Evolutionary conservation across 345 rosid species (phyloP).

Genomic region (Pugionium dolabratum): DNA sequence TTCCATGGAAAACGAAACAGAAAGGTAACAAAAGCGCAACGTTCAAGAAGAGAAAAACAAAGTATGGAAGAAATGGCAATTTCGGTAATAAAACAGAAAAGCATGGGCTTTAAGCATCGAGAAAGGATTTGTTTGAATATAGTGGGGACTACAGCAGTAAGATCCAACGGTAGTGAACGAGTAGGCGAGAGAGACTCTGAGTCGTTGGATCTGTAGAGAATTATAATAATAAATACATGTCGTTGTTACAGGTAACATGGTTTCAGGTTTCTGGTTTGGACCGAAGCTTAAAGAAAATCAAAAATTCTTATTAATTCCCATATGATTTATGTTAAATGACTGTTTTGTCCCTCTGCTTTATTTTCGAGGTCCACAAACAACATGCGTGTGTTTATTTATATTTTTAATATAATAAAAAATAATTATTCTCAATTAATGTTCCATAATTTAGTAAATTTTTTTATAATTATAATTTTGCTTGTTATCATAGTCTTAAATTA

Average conservation of each 20-base stretch:
- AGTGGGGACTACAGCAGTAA: not conserved
- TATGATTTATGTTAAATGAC: not conserved
- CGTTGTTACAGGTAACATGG: conserved; percentile 46
- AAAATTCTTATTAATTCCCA: no score
- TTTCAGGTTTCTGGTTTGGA: conserved; percentile 42
- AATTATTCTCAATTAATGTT: no score
- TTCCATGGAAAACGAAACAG: conserved; percentile 66
- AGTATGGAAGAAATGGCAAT: conserved; percentile 28
- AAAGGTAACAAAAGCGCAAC: conserved; percentile 45
- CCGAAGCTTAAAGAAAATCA: conserved; percentile 9
- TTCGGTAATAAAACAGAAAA: conserved; percentile 23
- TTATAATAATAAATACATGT: conserved; percentile 46
- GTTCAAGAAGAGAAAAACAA: conserved; percentile 35
- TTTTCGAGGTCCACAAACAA: conserved; percentile 21
- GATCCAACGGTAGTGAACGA: conserved; percentile 43
- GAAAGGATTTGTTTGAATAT: not conserved
- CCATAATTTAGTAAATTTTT: no score
- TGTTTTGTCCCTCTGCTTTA: conserved; percentile 20
- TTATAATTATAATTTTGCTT: not conserved
- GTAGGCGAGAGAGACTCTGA: conserved; percentile 10
- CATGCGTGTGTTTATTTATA: conserved; percentile 29
- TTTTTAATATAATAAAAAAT: not conserved
- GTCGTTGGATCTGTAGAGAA: conserved; percentile 42
- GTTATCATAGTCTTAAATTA: no score
- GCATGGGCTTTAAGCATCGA: conserved; percentile 6